Conservation (phyloP, 1,284 basidiomycete genomes). For the Rhodofomes roseus region DNA sequence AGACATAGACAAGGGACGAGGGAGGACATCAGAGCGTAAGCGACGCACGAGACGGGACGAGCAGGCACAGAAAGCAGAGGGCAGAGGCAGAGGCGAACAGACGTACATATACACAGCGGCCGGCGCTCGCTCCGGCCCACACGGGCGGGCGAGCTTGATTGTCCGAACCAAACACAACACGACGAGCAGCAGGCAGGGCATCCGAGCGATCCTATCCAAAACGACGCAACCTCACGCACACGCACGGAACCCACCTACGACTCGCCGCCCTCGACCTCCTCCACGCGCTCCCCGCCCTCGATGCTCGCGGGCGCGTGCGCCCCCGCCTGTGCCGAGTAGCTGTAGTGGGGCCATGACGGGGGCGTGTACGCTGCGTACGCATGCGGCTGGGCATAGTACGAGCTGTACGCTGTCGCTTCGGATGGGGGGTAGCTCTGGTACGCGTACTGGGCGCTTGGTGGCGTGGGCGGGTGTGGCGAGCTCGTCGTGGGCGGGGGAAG, state of each 20-base stretch:
- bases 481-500: constrained; percentile 16
- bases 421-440: constrained; percentile 15
- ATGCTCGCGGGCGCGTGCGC: constrained; percentile 16
- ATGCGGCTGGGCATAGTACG: constrained; percentile 17
- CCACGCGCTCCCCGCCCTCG: constrained; percentile 1
- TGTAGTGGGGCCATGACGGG: constrained; percentile 22
- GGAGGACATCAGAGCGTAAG: neutral
- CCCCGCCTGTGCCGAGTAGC: constrained; percentile 18
- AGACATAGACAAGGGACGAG: neutral
- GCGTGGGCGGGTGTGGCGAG: constrained; percentile 23
- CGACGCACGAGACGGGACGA: neutral
- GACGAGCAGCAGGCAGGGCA: neutral
- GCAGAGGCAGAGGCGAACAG: neutral
- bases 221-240: neutral
- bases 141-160: neutral
- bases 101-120: neutral
- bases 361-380: constrained; percentile 18
- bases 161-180: neutral
- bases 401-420: constrained; percentile 7
- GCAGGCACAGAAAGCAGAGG: neutral
- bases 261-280: constrained; percentile 12
- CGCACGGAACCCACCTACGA: neutral
- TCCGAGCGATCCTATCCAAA: neutral
- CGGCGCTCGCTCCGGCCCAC: too few relatives aligned
- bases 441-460: constrained; percentile 15